Percentiles rank a stretch among this genome's conserved stretches.
phyloP scores from a whole-genome alignment of 768 basidiomycete species.

The Rhizopogon sp. region DNA sequence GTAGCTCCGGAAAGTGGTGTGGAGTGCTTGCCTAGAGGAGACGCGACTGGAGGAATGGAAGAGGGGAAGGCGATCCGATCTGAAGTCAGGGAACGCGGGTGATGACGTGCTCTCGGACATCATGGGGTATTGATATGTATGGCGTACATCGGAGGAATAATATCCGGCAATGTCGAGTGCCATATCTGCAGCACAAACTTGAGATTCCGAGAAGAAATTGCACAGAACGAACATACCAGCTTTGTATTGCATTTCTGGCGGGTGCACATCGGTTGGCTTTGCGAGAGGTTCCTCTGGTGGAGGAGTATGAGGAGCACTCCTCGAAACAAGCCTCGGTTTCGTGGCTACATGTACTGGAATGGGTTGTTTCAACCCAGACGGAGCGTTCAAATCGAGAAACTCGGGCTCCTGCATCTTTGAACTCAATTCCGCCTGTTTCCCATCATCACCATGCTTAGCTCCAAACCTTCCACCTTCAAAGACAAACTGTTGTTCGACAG shows the following conservation, averaged over 20 bases:
- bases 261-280: slow-evolving; percentile 34
- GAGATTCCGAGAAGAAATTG: neutral
- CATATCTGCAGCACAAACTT: slow-evolving; percentile 42
- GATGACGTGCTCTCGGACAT: too few species aligned
- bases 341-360: slow-evolving; percentile 13
- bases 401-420: slow-evolving; percentile 56
- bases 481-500: slow-evolving; percentile 29
- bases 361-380: slow-evolving; percentile 6
- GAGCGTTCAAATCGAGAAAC: slow-evolving; percentile 77
- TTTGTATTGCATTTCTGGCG: slow-evolving; percentile 59
- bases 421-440: slow-evolving; percentile 8
- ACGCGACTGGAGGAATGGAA: slow-evolving; percentile 11
- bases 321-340: neutral
- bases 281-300: slow-evolving; percentile 41
- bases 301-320: slow-evolving; percentile 23
- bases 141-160: slow-evolving; percentile 38
- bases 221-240: slow-evolving; percentile 35
- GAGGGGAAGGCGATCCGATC: neutral
- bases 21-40: slow-evolving; percentile 7
- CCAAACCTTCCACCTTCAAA: slow-evolving; percentile 37
- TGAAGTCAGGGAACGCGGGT: neutral
- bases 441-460: slow-evolving; percentile 27
- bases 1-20: slow-evolving; percentile 21
- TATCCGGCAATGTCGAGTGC: slow-evolving; percentile 85
- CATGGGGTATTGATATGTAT: too few species aligned